These are phyloP conservation scores for Monosporascus sp. DNA, from an alignment of 2,329 filamentous ascomycete species.

Conservation along the genomic window DNA sequence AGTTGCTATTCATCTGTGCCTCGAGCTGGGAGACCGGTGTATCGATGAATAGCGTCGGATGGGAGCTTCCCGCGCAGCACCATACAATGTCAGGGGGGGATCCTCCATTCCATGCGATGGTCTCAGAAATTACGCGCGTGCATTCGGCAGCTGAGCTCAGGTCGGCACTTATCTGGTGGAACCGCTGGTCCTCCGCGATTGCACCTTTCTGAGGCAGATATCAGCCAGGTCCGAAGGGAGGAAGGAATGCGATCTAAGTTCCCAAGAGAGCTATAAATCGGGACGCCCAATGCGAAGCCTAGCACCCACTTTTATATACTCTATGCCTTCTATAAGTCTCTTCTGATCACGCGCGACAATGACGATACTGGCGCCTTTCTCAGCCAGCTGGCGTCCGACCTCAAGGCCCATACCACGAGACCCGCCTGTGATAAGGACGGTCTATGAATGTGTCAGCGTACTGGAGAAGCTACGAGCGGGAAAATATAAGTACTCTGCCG, in stretches of 20 bases:
- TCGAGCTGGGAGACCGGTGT: slow-evolving; percentile 27
- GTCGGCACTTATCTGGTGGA: slow-evolving; percentile 62
- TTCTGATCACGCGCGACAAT: slow-evolving; percentile 58
- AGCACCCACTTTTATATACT: slow-evolving; percentile 46
- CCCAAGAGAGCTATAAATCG: not conserved
- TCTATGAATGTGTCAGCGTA: slow-evolving; percentile 36
- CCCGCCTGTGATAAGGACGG: slow-evolving; percentile 63
- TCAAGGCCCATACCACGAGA: slow-evolving; percentile 66
- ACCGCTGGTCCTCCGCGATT: slow-evolving; percentile 49
- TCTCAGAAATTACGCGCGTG: slow-evolving; percentile 50
- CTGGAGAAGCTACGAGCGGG: not conserved
- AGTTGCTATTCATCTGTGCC: slow-evolving; percentile 33
- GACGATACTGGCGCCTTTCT: slow-evolving; percentile 63
- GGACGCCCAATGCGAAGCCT: not conserved
- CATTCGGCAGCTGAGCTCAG: slow-evolving; percentile 53
- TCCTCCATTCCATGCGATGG: slow-evolving; percentile 55
- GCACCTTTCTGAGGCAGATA: slow-evolving; percentile 38
- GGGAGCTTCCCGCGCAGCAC: slow-evolving; percentile 59
- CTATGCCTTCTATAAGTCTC: slow-evolving; percentile 54
- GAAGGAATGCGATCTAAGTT: not conserved
- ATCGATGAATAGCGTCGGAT: slow-evolving; percentile 37
- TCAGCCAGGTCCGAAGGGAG: not conserved
- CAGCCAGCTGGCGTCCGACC: slow-evolving; percentile 54
- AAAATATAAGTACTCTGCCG: slow-evolving; percentile 43
- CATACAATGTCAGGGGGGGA: slow-evolving; percentile 60